Base-by-base conservation (phyloP, 2,329 filamentous ascomycete genomes). In the Alternaria sp. region DNA sequence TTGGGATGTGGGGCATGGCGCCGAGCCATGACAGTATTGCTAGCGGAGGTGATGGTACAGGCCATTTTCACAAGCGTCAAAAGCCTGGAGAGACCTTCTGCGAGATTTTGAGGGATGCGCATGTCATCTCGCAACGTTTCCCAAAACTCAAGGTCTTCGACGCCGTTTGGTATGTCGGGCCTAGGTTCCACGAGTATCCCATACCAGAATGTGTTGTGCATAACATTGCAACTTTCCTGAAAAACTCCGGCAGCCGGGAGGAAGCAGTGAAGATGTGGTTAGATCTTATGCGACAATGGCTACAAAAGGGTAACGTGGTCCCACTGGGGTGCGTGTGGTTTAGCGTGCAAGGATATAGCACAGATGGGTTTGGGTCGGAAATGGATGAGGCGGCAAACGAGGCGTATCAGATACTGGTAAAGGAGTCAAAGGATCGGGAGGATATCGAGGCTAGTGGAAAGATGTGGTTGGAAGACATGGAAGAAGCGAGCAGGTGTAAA, bases 41-140 rank as follows among this genome's bases (percentile, higher is more conserved):
- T 12, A 32, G 36, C 18, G 42, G 54, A 2, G 54, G 54, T 3
- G 47, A 57, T 16, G 54, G 47, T 7, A 57, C 52, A 24, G 48
- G 12, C 3, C 9, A 34, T 24, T 52, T 46, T 16, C 51, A 26
- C 32, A 51, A 57, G 42, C 20, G 22, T 39, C 12, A 48, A 36
- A 41, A 24, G 26, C 65, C 57, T 7, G 34, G 43, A 32, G 34
- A 48, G 30, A 58, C 49, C 7, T 58, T 58, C 38, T 14, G 47
- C 14, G 38, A 58, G 18, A 68, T 68, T 4, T 24, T 68, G 7
- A 32, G 48, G 11, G 68, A 69, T 14, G 62, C 67, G 18, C 32
- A 58, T n/a, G 20, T 47, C 5, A 28, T 61, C 7, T 62, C 63
- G 32, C 39, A 56, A 3, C 52, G 32, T 28, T 71, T 70, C 28